Evolutionary conservation across 164 flowering plant species (phyloP).

Genomic region (Litsea cubeba): DNA sequence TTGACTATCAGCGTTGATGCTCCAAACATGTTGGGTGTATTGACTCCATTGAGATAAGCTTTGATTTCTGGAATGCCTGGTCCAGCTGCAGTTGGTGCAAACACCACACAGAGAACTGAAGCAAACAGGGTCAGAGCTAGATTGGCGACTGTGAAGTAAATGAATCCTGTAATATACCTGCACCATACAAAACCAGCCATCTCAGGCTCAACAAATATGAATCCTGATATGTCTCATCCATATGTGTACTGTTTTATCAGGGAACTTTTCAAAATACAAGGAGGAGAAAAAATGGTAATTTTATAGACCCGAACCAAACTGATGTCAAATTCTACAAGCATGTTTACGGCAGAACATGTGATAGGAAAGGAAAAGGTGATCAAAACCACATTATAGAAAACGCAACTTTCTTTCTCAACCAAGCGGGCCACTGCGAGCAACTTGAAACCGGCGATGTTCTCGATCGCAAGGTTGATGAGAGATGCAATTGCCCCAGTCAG

Average conservation of each 20-base stretch:
- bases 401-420: slow-evolving; percentile 47
- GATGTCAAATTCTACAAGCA: too few species aligned
- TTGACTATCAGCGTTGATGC: slow-evolving; percentile 78
- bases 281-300: too few species aligned
- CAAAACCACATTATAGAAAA: background rate
- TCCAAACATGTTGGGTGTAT: slow-evolving; percentile 85
- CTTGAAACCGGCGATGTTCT: slow-evolving; percentile 84
- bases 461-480: slow-evolving; percentile 85
- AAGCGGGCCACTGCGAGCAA: slow-evolving; percentile 40
- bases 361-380: slow-evolving; percentile 5
- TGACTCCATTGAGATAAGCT: slow-evolving; percentile 92
- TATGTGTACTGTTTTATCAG: too few species aligned
- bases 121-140: slow-evolving; percentile 55
- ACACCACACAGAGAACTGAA: slow-evolving; percentile 52
- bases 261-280: too few species aligned
- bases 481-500: slow-evolving; percentile 72
- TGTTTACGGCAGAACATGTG: too few species aligned
- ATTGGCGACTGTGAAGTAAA: slow-evolving; percentile 49
- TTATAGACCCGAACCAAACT: too few species aligned
- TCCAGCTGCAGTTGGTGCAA: slow-evolving; percentile 98
- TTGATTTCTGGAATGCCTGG: slow-evolving; percentile 95
- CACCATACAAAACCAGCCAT: background rate
- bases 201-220: slow-evolving; percentile 7
- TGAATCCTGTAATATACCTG: slow-evolving; percentile 64
- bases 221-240: background rate